phyloP scores from a whole-genome alignment of 2,329 filamentous ascomycete genomes.

The Fusarium sp. region DNA sequence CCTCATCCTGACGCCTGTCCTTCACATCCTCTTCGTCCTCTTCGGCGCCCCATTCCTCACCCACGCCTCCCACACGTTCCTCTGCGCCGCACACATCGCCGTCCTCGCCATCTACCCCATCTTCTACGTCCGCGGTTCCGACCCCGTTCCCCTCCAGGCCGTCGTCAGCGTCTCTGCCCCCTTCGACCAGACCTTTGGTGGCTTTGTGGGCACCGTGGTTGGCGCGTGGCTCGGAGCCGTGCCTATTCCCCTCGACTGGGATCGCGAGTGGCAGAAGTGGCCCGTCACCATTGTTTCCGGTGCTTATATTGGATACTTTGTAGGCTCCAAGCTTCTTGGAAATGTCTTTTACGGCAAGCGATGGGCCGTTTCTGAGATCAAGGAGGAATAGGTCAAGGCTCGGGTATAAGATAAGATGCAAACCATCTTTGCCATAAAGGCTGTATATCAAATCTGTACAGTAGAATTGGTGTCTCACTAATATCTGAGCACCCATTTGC shows the following conservation, averaged over 20 bases:
- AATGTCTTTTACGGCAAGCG: conserved; percentile 60
- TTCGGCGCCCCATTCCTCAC: conserved; percentile 93
- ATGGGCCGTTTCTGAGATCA: conserved; percentile 45
- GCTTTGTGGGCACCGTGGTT: conserved; percentile 78
- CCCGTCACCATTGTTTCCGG: conserved; percentile 91
- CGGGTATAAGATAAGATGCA: background rate
- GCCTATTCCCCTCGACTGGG: conserved; percentile 97
- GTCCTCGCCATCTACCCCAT: conserved; percentile 83
- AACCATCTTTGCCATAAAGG: background rate
- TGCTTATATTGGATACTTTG: conserved; percentile 80
- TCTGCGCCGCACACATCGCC: conserved; percentile 85
- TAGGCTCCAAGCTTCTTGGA: conserved; percentile 75
- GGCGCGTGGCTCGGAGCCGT: conserved; percentile 95
- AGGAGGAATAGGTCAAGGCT: conserved; percentile 44
- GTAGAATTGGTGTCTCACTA: background rate
- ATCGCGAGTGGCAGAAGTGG: conserved; percentile 99
- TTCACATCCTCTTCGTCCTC: conserved; percentile 78
- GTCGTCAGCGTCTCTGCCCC: conserved; percentile 76
- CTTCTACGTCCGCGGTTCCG: conserved; percentile 87
- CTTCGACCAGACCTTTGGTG: conserved; percentile 87
- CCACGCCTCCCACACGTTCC: conserved; percentile 80
- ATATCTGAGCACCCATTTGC: background rate
- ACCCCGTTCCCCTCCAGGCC: conserved; percentile 76
- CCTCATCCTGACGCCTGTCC: conserved; percentile 73
- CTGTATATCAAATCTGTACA: background rate